Evolutionary conservation across 805 yeast species (phyloP).

Genomic region (Ogataea chonburiensis): DNA sequence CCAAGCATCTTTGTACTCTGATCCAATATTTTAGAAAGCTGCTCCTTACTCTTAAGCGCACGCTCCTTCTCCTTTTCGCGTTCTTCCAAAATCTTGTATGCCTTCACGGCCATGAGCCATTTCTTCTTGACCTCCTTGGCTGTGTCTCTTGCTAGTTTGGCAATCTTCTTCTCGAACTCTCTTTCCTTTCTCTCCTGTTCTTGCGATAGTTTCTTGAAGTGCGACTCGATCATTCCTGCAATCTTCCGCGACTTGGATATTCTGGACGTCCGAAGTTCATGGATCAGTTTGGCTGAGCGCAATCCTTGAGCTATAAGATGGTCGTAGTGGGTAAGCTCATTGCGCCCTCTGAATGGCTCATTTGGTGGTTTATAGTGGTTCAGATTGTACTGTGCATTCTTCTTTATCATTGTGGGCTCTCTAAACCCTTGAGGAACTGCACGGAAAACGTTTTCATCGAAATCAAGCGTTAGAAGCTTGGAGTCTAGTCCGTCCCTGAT

Average conservation of each 20-base stretch:
- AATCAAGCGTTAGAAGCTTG: conserved; percentile 45
- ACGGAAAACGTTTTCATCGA: conserved; percentile 44
- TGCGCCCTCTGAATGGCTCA: conserved; percentile 40
- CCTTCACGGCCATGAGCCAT: conserved; percentile 89
- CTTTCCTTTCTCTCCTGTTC: conserved; percentile 80
- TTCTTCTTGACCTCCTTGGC: conserved; percentile 83
- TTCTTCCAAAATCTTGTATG: conserved; percentile 67
- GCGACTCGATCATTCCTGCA: conserved; percentile 79
- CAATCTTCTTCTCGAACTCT: conserved; percentile 69
- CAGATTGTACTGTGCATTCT: conserved; percentile 30
- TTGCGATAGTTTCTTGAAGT: conserved; percentile 82
- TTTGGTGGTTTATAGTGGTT: conserved; percentile 35
- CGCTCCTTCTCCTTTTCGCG: conserved; percentile 78
- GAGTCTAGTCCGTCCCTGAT: conserved; percentile 48
- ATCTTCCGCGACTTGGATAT: conserved; percentile 68
- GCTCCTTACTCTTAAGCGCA: conserved; percentile 79
- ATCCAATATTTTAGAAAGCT: conserved; percentile 81
- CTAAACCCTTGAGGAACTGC: conserved; percentile 42
- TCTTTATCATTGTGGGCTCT: conserved; percentile 39
- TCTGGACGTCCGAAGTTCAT: conserved; percentile 61
- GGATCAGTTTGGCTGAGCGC: conserved; percentile 65
- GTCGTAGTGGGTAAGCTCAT: conserved; percentile 59
- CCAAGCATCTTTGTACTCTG: conserved; percentile 88
- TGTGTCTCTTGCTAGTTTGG: conserved; percentile 73
- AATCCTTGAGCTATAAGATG: conserved; percentile 75